These are phyloP conservation scores for Geotrichum siamense DNA, from an alignment of 1,139 yeast genomes.

Conservation along the genomic window DNA sequence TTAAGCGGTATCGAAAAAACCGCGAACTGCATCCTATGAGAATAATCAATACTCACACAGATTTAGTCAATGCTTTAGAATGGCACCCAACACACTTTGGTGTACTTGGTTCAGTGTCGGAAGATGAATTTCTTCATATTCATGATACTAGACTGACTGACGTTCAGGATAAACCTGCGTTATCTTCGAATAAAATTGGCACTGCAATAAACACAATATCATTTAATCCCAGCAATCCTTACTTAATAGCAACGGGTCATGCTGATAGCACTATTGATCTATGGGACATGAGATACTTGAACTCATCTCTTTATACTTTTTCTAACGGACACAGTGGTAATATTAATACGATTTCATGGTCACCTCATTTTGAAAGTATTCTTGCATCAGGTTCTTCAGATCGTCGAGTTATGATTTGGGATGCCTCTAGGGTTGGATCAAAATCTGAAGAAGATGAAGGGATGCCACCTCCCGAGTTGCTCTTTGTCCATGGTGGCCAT, in stretches of 20 bases:
- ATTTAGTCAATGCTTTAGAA: conserved; percentile 36
- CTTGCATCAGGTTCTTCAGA: conserved; percentile 72
- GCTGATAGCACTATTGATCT: conserved; percentile 50
- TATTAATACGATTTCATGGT: conserved; percentile 72
- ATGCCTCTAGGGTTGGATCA: conserved; percentile 39
- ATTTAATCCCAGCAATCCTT: conserved; percentile 51
- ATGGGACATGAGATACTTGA: conserved; percentile 59
- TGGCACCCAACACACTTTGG: conserved; percentile 44
- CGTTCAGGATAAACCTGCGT: conserved; percentile 8
- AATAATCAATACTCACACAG: conserved; percentile 27
- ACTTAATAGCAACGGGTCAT: conserved; percentile 64
- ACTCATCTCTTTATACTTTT: conserved; percentile 28
- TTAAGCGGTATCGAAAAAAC: conserved; percentile 19
- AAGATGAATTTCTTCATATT: conserved; percentile 59
- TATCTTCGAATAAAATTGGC: conserved; percentile 24
- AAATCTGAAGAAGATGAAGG: conserved; percentile 30
- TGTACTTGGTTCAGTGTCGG: conserved; percentile 67
- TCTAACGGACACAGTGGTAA: conserved; percentile 48
- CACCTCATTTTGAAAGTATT: conserved; percentile 50
- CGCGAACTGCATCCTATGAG: conserved; percentile 20
- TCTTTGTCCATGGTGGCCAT: conserved; percentile 85
- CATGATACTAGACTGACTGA: conserved; percentile 54
- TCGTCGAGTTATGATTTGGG: conserved; percentile 66
- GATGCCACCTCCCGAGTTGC: conserved; percentile 34
- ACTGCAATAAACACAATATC: conserved; percentile 56